These are phyloP conservation scores for Puccinia brachypodii DNA, from an alignment of 1,284 basidiomycete species.

Conservation along the genomic window DNA sequence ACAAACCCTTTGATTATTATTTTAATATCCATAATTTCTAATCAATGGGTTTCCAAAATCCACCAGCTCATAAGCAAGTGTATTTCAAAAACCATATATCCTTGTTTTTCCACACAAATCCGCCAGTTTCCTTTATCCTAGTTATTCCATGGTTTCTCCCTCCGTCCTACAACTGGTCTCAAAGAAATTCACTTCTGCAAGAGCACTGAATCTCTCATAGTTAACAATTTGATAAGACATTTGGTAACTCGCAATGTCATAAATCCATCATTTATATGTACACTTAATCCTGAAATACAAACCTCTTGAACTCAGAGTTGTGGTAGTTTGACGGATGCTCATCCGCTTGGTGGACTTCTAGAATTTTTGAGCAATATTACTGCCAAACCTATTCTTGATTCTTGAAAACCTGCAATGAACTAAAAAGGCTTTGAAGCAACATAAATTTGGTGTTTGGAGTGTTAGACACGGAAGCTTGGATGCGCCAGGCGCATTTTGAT, in stretches of 20 bases:
- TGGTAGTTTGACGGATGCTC: slow-evolving; percentile 20
- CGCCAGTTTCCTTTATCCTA: no score
- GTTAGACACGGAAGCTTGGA: slow-evolving; percentile 34
- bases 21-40: no score
- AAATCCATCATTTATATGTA: neutral
- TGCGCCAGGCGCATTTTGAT: neutral
- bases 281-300: slow-evolving; percentile 23
- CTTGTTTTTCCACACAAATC: no score
- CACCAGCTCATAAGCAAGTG: no score
- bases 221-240: slow-evolving; percentile 45
- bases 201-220: slow-evolving; percentile 33
- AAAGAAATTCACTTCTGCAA: neutral
- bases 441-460: slow-evolving; percentile 36
- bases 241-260: slow-evolving; percentile 26
- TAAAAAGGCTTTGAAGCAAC: slow-evolving; percentile 48
- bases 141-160: neutral
- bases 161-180: slow-evolving; percentile 2
- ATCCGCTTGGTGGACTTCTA: slow-evolving; percentile 6
- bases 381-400: slow-evolving; percentile 39
- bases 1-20: no score
- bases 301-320: slow-evolving; percentile 5
- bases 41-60: no score
- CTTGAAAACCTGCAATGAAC: slow-evolving; percentile 18
- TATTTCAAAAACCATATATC: no score
- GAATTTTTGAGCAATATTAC: slow-evolving; percentile 15